Evolutionary conservation across 441 rosid genomes (phyloP).

Genomic region (Omphalea diandra): DNA sequence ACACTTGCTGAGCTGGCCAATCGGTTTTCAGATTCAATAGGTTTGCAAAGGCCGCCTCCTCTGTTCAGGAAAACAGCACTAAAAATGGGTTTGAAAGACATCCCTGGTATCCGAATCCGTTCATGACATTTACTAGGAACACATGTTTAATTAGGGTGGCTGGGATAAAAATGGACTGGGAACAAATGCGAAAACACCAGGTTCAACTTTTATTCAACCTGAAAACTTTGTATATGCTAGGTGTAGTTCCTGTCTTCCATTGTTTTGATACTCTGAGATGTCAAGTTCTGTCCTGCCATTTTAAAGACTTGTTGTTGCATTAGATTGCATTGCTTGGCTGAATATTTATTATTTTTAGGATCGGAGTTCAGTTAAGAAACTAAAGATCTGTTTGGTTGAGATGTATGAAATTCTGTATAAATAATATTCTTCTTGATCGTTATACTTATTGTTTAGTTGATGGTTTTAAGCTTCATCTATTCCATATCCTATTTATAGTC

Average conservation of each 20-base stretch:
- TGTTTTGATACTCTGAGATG: neutral
- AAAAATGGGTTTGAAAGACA: constrained; percentile 91
- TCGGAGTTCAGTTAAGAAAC: neutral
- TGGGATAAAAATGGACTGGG: neutral
- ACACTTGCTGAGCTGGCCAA: constrained; percentile 76
- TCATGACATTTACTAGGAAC: constrained; percentile 9
- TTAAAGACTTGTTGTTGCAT: neutral
- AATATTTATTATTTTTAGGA: neutral
- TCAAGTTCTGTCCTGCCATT: neutral
- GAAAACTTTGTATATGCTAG: neutral
- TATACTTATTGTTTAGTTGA: neutral
- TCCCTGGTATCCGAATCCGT: constrained; percentile 74
- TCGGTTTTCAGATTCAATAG: constrained; percentile 69
- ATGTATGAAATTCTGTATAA: neutral
- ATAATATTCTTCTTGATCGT: neutral
- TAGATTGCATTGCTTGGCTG: neutral
- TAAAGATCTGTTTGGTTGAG: neutral
- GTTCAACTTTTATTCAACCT: constrained; percentile 18
- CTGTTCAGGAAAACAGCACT: constrained; percentile 71
- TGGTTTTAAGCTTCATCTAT: constrained; percentile 1
- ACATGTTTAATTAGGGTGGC: neutral
- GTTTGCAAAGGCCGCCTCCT: constrained; percentile 71
- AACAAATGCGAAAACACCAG: constrained; percentile 1
- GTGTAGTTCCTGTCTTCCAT: neutral
- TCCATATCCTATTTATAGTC: neutral